A percentile compares a stretch with the other conserved stretches of the same genome.
Conservation (phyloP, 1,284 basidiomycete genomes). For the Trichosporon ovoides region DNA sequence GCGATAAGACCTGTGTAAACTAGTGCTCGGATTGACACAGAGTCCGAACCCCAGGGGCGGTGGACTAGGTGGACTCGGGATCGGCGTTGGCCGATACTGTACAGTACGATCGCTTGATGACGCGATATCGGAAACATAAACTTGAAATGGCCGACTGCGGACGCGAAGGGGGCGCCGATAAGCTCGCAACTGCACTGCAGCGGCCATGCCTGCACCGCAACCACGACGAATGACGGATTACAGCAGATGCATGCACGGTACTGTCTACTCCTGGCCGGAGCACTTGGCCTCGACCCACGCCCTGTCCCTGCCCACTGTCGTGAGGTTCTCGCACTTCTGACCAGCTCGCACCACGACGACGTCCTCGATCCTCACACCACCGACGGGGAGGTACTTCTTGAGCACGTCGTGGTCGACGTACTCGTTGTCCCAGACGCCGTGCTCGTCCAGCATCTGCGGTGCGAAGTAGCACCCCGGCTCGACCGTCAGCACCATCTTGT, state of each 20-base stretch:
- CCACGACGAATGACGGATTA: too few species aligned
- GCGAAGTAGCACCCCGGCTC: constrained; percentile 88
- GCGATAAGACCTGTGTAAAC: too few species aligned
- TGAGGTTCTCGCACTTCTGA: constrained; percentile 65
- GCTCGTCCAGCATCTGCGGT: constrained; percentile 65
- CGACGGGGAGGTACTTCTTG: constrained; percentile 67
- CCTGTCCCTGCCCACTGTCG: constrained; percentile 69
- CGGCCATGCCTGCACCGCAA: too few species aligned
- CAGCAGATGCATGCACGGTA: too few species aligned
- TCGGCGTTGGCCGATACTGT: too few species aligned
- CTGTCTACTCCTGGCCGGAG: constrained; percentile 52
- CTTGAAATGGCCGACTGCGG: too few species aligned
- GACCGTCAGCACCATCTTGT: constrained; percentile 71
- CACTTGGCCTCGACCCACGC: constrained; percentile 73
- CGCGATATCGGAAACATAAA: too few species aligned
- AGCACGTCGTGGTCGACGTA: constrained; percentile 68
- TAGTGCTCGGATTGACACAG: too few species aligned
- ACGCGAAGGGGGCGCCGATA: too few species aligned
- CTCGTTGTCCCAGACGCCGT: constrained; percentile 56
- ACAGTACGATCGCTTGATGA: too few species aligned
- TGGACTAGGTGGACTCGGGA: background rate
- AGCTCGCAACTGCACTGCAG: too few species aligned
- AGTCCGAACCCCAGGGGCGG: too few species aligned
- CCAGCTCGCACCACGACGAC: constrained; percentile 66
- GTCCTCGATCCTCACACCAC: constrained; percentile 86